Base-by-base conservation (phyloP, 306 rosid genomes). In the Luffa aegyptiaca region DNA sequence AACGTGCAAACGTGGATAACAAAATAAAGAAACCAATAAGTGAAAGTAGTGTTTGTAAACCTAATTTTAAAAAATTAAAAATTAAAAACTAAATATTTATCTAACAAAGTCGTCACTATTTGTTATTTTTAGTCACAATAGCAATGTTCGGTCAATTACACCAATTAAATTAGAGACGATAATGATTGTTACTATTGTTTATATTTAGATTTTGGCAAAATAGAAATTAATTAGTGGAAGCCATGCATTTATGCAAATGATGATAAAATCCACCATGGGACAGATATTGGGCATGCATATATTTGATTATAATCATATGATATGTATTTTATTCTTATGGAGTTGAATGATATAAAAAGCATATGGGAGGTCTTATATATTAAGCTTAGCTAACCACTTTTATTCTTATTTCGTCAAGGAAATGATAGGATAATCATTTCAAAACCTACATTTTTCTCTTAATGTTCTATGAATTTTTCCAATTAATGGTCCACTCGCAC, bases 401-500 rank as follows among this genome's bases (percentile, higher is more conserved):
- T n/a, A 45, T 44, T 44, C 35, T 36, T 8, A 68, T 41, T 68
- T 68, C 75, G 12, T 17, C 35, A 8, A 68, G 33, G 51, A 68
- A 68, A 68, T 68, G 75, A 68, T 68, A 41, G 52, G 75, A 68
- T 68, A 68, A 64, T 64, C 9, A 64, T 64, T 64, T 64, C 45
- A 64, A 41, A 64, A 41, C 20, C 71, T 35, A 18, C 20, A 35
- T 35, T 64, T 58, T 58, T 65, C 48, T 65, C 45, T 37, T 45
- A 42, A 69, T 69, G 35, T 69, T 69, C 76, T 71, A 46, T 44
- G 56, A 71, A 71, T 44, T 44, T 49, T 71, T 71, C 37, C 33
- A 45, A 45, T 71, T 71, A 71, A 45, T 45, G 76, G 76, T 71
- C 57, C 76, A 71, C 56, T 46, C 76, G 17, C 75, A 36, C 76